Conservation (phyloP, 495 filamentous ascomycete genomes). For the Recurvomyces mirabilis region DNA sequence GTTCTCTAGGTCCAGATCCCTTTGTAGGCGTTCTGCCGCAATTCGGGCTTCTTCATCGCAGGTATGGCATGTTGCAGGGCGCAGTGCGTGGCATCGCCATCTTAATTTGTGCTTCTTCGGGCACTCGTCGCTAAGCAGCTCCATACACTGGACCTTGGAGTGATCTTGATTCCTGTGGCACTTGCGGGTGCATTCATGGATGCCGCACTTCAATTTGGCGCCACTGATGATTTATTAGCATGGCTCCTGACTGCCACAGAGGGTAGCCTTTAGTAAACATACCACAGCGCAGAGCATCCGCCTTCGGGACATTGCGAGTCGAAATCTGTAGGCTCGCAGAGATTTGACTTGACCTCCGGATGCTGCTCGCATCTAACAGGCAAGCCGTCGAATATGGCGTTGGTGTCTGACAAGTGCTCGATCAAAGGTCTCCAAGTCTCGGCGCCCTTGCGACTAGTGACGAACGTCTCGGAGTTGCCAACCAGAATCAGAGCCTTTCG, state of each 20-base stretch:
- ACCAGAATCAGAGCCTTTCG: conserved; percentile 58
- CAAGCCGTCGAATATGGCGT: conserved; percentile 57
- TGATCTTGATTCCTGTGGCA: conserved; percentile 61
- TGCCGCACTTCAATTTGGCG: conserved; percentile 46
- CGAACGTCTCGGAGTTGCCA: conserved; percentile 59
- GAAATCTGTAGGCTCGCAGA: conserved; percentile 45
- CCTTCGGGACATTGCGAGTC: conserved; percentile 56
- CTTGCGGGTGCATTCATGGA: conserved; percentile 48
- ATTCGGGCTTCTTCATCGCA: conserved; percentile 27
- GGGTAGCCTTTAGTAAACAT: too few relatives aligned
- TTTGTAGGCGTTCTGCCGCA: conserved; percentile 27
- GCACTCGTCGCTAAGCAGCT: conserved; percentile 33
- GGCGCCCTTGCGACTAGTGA: conserved; percentile 48
- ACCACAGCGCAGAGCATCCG: conserved; percentile 60
- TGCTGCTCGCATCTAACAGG: conserved; percentile 61
- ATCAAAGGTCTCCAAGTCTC: conserved; percentile 49
- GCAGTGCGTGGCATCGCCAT: conserved; percentile 30
- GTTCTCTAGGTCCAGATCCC: conserved; percentile 45
- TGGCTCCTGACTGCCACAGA: too few relatives aligned
- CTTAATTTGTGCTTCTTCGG: conserved; percentile 39
- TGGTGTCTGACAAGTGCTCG: conserved; percentile 40
- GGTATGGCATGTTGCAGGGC: neutral
- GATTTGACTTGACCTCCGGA: conserved; percentile 37
- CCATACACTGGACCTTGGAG: conserved; percentile 47
- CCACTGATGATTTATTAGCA: conserved; percentile 31